Evolutionary conservation across 2,329 filamentous ascomycete species (phyloP), one percentile per base, ranked within the genome.

Genomic region (Botrytis aclada): DNA sequence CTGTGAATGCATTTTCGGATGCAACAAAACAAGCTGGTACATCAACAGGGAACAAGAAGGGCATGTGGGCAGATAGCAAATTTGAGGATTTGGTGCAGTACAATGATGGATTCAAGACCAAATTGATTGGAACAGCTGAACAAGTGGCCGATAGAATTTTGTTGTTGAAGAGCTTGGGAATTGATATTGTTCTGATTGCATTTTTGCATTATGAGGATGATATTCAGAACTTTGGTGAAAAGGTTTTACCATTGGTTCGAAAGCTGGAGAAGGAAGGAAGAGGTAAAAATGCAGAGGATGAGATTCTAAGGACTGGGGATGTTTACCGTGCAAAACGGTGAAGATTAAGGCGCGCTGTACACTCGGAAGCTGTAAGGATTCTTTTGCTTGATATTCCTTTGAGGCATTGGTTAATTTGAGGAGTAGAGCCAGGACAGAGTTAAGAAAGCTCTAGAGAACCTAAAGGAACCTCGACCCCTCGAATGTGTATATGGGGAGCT

Each of bases 71-170:
- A 12, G 81, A 85, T 64, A 84, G 81, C 76, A 85, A 84, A 74
- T 84, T 87, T 58, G 84, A 87, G 67, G 86, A 88, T 76, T 76
- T 87, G 71, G 84, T 87, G 43, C 86, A 87, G 79, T 87, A 87
- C 75, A 87, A 87, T 63, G 85, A 87, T 76, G 86, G 86, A 3
- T 88, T 87, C 79, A 87, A 87, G 80, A 86, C 85, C 5, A 87
- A 86, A 78, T 77, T 87, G 39, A 86, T 87, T 61, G 85, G 85
- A 0, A 86, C 85, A 0, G 84, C 84, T 74, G 83, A 86, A 77
- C 85, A 86, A 77, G 84, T 87, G 66, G 85, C 84, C 0, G 85
- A 87, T 74, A 79, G 85, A 7, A 85, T 87, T 54, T 74, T 86
- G 54, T 74, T 87, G 75, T 76, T 86, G 71, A 84, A 87, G 82